Conservation (phyloP, 1,284 basidiomycete genomes). For the Rhizoctonia solani region DNA sequence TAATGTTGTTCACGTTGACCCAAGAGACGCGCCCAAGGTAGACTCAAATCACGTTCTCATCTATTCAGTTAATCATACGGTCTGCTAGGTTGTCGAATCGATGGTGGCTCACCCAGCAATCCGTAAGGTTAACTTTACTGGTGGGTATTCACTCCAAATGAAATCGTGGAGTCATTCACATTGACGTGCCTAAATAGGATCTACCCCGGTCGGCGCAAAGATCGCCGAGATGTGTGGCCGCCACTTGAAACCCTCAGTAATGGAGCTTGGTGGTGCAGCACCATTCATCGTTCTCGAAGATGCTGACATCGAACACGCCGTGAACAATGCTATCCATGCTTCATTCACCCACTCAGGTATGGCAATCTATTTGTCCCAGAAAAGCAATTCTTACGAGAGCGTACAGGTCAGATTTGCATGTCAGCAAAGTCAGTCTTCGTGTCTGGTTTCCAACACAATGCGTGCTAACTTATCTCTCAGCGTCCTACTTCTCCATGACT, state of each 20-base stretch:
- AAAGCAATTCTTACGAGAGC: slow-evolving; percentile 31
- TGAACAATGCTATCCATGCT: slow-evolving; percentile 37
- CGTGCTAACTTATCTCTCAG: not conserved
- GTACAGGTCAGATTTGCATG: slow-evolving; percentile 56
- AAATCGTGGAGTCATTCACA: not conserved
- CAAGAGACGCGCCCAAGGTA: slow-evolving; percentile 46
- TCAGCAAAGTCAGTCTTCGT: slow-evolving; percentile 49
- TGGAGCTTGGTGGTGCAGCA: slow-evolving; percentile 54
- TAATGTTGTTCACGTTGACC: slow-evolving; percentile 50
- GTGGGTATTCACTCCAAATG: not conserved
- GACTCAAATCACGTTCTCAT: not conserved
- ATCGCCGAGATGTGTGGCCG: slow-evolving; percentile 47
- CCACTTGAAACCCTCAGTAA: slow-evolving; percentile 48
- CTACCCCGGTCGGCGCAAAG: slow-evolving; percentile 48
- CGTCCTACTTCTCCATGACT: slow-evolving; percentile 30
- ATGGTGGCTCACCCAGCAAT: slow-evolving; percentile 48
- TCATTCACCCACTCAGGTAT: slow-evolving; percentile 34
- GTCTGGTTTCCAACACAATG: not conserved
- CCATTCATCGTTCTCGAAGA: slow-evolving; percentile 50
- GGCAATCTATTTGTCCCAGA: not conserved
- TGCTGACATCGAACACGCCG: slow-evolving; percentile 51
- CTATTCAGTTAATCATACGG: not conserved
- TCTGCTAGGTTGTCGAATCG: slow-evolving; percentile 43
- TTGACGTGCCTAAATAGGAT: too few relatives aligned
- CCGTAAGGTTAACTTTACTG: slow-evolving; percentile 38